Evolutionary conservation across 805 yeast genomes (phyloP).

Genomic region (Candida khao-thaluensis): DNA sequence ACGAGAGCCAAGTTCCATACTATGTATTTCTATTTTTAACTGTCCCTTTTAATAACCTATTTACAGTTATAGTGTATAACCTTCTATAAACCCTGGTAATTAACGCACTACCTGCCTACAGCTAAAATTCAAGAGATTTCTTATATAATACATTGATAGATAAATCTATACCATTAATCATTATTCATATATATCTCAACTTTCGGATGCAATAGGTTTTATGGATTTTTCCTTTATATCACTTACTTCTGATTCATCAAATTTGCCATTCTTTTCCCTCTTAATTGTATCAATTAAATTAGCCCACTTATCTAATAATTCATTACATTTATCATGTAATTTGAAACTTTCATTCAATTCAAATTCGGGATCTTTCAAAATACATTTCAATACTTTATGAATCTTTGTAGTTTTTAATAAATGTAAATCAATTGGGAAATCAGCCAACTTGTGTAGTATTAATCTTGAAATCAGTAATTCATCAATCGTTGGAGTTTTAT

Average conservation of each 20-base stretch:
- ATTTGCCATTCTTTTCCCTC: conserved; percentile 24
- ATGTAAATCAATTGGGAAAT: conserved; percentile 41
- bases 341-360: conserved; percentile 44
- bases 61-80: not conserved
- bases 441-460: conserved; percentile 40
- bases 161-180: conserved; percentile 5
- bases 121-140: not conserved
- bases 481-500: conserved; percentile 42
- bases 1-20: no score
- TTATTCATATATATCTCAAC: conserved; percentile 6
- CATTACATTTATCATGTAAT: conserved; percentile 45
- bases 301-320: conserved; percentile 43
- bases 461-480: conserved; percentile 43
- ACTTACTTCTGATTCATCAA: conserved; percentile 27
- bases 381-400: conserved; percentile 53
- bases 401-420: conserved; percentile 46
- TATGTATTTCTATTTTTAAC: no score
- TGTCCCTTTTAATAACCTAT: no score
- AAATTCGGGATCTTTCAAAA: conserved; percentile 38
- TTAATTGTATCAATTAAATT: conserved; percentile 34
- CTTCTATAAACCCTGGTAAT: no score
- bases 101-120: not conserved
- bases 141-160: conserved; percentile 8
- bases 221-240: conserved; percentile 16
- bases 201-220: conserved; percentile 7